Percentiles rank a stretch among this genome's conserved stretches.
Conservation (phyloP, 2,329 filamentous ascomycete species). For the Ceratocystis huliohia region DNA sequence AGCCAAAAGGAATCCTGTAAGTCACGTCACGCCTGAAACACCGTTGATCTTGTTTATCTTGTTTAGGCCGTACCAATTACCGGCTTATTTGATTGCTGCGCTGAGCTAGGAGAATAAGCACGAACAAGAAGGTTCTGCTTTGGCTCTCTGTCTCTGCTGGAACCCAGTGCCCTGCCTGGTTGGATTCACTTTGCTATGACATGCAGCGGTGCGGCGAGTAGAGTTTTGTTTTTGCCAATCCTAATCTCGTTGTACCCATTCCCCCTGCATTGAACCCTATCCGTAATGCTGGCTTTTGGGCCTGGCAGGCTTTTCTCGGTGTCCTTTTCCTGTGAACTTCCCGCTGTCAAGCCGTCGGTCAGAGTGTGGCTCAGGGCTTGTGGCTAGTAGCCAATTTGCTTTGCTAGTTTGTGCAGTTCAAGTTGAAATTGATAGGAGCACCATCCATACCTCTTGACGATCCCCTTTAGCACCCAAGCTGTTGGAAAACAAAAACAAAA, state of each 20-base stretch:
- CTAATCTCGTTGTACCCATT: not conserved
- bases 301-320: not conserved
- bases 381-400: not conserved
- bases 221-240: conserved; percentile 11
- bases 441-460: not conserved
- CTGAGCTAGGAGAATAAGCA: not conserved
- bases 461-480: not conserved
- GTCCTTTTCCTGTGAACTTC: not conserved
- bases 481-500: not conserved
- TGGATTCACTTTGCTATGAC: not conserved
- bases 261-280: not conserved
- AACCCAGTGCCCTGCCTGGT: not conserved
- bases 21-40: not conserved
- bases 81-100: not conserved
- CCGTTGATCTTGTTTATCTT: conserved; percentile 3
- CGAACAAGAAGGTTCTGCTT: not conserved
- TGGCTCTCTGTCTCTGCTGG: not conserved
- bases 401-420: not conserved
- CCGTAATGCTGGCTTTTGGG: not conserved
- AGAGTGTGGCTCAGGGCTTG: not conserved
- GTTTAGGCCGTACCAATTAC: not conserved
- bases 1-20: not conserved
- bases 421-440: not conserved
- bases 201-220: not conserved
- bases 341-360: not conserved